A percentile compares a stretch with the other conserved stretches of the same genome.
Conservation (phyloP, 2,329 filamentous ascomycete species). For the Knufia fluminis region DNA sequence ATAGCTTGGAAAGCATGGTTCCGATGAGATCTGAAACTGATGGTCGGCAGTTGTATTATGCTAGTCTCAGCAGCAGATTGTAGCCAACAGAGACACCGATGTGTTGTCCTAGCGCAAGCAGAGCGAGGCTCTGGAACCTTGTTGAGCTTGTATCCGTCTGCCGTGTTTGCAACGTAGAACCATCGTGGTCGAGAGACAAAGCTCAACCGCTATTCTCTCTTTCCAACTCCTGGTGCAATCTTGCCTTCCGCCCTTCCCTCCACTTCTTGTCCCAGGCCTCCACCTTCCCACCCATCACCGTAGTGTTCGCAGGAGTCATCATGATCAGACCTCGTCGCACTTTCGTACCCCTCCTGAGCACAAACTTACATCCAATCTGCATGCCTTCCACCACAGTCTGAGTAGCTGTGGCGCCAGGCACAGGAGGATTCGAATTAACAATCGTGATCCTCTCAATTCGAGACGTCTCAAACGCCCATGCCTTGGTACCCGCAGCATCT, state of each 20-base stretch:
- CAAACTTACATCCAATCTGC: slow-evolving; percentile 71
- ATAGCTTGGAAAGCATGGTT: too few species aligned
- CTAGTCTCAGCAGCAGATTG: too few species aligned
- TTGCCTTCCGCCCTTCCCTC: slow-evolving; percentile 60
- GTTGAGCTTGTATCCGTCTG: too few species aligned
- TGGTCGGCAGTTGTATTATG: too few species aligned
- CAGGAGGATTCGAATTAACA: slow-evolving; percentile 1
- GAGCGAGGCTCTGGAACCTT: too few species aligned
- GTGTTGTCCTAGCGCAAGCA: too few species aligned
- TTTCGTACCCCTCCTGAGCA: slow-evolving; percentile 56
- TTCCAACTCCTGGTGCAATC: slow-evolving; percentile 52
- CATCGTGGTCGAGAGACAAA: not conserved
- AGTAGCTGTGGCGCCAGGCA: not conserved
- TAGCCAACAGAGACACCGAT: too few species aligned
- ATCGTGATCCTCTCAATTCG: slow-evolving; percentile 57
- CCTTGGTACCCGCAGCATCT: slow-evolving; percentile 60
- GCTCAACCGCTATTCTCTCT: not conserved
- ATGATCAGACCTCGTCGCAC: slow-evolving; percentile 71
- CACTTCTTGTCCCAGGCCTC: slow-evolving; percentile 72
- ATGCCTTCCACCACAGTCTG: slow-evolving; percentile 36
- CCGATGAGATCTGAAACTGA: too few species aligned
- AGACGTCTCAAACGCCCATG: slow-evolving; percentile 64
- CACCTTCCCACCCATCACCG: slow-evolving; percentile 79
- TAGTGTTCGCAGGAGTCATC: slow-evolving; percentile 58
- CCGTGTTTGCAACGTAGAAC: too few species aligned